Percentiles rank a stretch among this genome's conserved stretches.
phyloP scores from a whole-genome alignment of 2,329 filamentous ascomycete genomes.

The Exophiala mesophila region DNA sequence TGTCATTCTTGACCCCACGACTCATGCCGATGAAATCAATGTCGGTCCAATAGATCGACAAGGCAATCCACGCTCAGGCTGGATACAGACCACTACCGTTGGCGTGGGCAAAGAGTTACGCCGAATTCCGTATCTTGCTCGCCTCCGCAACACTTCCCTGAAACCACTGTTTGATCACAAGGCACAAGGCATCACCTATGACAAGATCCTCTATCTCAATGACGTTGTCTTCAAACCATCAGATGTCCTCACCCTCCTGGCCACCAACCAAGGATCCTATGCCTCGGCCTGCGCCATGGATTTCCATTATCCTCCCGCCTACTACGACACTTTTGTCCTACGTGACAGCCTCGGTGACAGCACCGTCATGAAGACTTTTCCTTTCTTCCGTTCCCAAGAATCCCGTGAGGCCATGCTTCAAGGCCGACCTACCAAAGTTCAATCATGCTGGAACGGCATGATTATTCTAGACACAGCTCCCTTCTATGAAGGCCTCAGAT shows the following conservation, averaged over 20 bases:
- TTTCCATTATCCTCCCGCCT: conserved; percentile 59
- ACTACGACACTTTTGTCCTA: conserved; percentile 70
- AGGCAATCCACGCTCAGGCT: conserved; percentile 44
- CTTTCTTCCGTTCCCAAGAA: conserved; percentile 50
- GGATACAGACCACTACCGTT: conserved; percentile 45
- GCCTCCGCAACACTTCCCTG: conserved; percentile 60
- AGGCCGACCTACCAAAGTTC: conserved; percentile 52
- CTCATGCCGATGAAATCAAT: conserved; percentile 54
- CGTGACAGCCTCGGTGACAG: conserved; percentile 62
- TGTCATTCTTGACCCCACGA: conserved; percentile 55
- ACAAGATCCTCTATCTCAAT: conserved; percentile 56
- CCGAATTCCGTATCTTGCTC: conserved; percentile 64
- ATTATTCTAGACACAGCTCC: conserved; percentile 46
- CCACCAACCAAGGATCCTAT: conserved; percentile 55
- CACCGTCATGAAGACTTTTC: conserved; percentile 61
- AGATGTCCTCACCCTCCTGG: conserved; percentile 54
- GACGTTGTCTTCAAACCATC: conserved; percentile 46
- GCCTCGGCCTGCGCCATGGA: conserved; percentile 67
- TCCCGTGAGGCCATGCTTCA: conserved; percentile 53
- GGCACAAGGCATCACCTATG: conserved; percentile 49
- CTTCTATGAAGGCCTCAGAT: conserved; percentile 53
- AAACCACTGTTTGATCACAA: conserved; percentile 51
- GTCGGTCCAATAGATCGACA: conserved; percentile 40
- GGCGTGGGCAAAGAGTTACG: conserved; percentile 51
- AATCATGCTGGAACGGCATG: conserved; percentile 67